Evolutionary conservation across 352 stramenopile genomes (phyloP), one percentile per base, ranked within the genome.

Genomic region (Plasmopara viticola): DNA sequence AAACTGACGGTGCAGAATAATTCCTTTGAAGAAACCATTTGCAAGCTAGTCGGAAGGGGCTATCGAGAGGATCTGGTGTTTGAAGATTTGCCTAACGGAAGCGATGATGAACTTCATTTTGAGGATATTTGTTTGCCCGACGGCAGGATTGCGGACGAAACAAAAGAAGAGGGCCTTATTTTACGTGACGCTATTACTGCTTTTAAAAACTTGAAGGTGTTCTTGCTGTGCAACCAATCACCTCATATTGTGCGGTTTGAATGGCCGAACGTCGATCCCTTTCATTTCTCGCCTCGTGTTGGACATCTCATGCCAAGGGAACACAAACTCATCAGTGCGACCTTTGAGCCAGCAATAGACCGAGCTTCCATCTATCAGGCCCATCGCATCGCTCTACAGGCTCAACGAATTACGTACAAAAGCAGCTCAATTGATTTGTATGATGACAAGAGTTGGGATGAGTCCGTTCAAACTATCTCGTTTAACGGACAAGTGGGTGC

Each of bases 1-100:
- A 89, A 89, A 56, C 76, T 97, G 17, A 87, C 71, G 0, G 87
- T 97, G 1, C 74, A 97, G 49, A 93, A 96, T 58, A 97, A 97
- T 34, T 67, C 70, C 13, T 97, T 95, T 52, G 90, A 95, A 50
- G 81, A 94, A 12, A 92, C 85, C 4, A 72, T 56, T 6, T 62
- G 97, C 29, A 78, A 73, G 41, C 3, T 25, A 25, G 20, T 25
- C 20, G 20, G 20, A 25, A 25, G 20, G 20, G 20, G 20, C 20
- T 25, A 25, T 25, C 20, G 20, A 25, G 20, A 25, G 20, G 20
- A 25, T 25, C 20, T 25, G 20, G 20, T 25, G 2, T 91, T 97
- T 39, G 86, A 97, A 50, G 84, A 96, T 30, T 65, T 97, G 12
- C 84, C 84, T 13, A 53, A 69, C 45, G 76, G 70, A 2, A 53